Evolutionary conservation across 495 filamentous ascomycete species (phyloP).

Genomic region (Lichenothelia convexa): DNA sequence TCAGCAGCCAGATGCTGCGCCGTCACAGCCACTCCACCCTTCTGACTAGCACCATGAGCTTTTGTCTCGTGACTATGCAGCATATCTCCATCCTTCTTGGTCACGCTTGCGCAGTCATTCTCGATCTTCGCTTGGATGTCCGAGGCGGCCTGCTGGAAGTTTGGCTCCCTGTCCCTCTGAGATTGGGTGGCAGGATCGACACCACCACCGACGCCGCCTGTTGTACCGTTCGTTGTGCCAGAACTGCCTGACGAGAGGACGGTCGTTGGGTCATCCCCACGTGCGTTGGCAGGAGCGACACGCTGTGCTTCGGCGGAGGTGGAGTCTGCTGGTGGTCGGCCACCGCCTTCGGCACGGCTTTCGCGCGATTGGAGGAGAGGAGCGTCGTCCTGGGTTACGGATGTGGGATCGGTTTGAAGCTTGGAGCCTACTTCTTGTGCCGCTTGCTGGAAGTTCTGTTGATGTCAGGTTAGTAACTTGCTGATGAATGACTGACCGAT

Average conservation of each 20-base stretch:
- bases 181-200: conserved; percentile 2
- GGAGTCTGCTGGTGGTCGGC: too few relatives aligned
- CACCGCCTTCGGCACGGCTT: too few relatives aligned
- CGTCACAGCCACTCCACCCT: conserved; percentile 4
- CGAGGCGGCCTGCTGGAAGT: not conserved
- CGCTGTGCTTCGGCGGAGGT: not conserved
- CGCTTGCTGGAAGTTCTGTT: too few relatives aligned
- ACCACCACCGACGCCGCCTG: too few relatives aligned
- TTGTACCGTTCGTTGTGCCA: not conserved
- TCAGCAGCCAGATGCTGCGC: conserved; percentile 5
- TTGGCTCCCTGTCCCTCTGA: conserved; percentile 2
- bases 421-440: too few relatives aligned
- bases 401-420: too few relatives aligned
- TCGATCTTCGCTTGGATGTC: conserved; percentile 7
- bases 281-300: not conserved
- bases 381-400: too few relatives aligned
- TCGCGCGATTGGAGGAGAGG: too few relatives aligned
- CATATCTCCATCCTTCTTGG: conserved; percentile 8
- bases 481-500: too few relatives aligned
- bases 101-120: conserved; percentile 3
- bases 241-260: not conserved
- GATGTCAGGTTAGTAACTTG: too few relatives aligned
- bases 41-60: conserved; percentile 5
- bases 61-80: conserved; percentile 6
- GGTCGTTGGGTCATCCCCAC: not conserved